Percentiles rank a stretch among this genome's conserved stretches.
Evolutionary conservation across 1,139 yeast genomes (phyloP).

Genomic region (Blastobotrys capitulatus): DNA sequence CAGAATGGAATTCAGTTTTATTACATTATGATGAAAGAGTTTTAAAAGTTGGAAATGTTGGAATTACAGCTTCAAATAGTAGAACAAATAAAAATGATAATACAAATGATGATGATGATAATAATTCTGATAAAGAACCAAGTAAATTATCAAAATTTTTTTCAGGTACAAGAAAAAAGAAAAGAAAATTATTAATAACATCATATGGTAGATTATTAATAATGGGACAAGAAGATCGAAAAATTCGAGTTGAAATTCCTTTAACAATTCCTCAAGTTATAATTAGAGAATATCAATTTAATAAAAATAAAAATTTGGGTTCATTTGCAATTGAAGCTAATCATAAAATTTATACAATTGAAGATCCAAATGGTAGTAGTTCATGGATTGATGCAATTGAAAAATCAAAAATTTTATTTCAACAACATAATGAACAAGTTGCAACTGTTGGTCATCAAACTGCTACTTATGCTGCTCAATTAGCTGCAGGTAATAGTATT

Average conservation of each 20-base stretch:
- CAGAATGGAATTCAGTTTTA: slow-evolving; percentile 61
- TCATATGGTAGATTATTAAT: slow-evolving; percentile 33
- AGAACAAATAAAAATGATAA: slow-evolving; percentile 11
- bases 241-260: slow-evolving; percentile 31
- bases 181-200: slow-evolving; percentile 32
- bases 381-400: slow-evolving; percentile 34
- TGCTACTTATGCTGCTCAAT: slow-evolving; percentile 36
- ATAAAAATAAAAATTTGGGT: slow-evolving; percentile 26
- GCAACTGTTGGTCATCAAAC: slow-evolving; percentile 27
- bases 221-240: slow-evolving; percentile 28
- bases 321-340: slow-evolving; percentile 32
- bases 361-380: slow-evolving; percentile 30
- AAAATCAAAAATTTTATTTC: slow-evolving; percentile 26
- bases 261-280: slow-evolving; percentile 31
- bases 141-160: slow-evolving; percentile 30
- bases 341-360: slow-evolving; percentile 33
- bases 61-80: slow-evolving; percentile 23
- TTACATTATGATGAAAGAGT: slow-evolving; percentile 65
- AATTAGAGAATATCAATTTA: slow-evolving; percentile 32
- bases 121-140: slow-evolving; percentile 25
- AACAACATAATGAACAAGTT: slow-evolving; percentile 24
- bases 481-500: slow-evolving; percentile 15
- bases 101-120: slow-evolving; percentile 17
- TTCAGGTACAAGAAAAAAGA: slow-evolving; percentile 27
- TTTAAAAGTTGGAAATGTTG: slow-evolving; percentile 53